Percentiles rank a stretch among this genome's conserved stretches.
phyloP scores from a whole-genome alignment of 1,139 yeast species.

The Cylindricascospora bacillispora region DNA sequence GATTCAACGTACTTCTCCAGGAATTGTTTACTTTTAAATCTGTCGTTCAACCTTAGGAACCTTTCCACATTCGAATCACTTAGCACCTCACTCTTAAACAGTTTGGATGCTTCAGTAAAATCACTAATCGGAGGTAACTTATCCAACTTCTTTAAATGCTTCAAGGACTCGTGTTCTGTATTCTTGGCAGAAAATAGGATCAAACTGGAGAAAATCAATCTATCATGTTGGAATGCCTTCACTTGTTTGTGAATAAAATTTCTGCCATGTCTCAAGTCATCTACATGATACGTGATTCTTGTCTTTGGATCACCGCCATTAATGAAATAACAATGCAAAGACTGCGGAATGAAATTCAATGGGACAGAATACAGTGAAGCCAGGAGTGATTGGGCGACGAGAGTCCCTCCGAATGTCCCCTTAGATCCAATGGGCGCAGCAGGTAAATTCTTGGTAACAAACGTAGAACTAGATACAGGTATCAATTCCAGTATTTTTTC shows the following conservation, averaged over 20 bases:
- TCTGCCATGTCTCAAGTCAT: constrained; percentile 44
- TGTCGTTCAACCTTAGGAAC: constrained; percentile 15
- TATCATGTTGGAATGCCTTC: constrained; percentile 40
- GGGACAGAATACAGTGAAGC: constrained; percentile 46
- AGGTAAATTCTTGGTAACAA: constrained; percentile 14
- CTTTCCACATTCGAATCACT: constrained; percentile 6
- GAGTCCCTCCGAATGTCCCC: constrained; percentile 72
- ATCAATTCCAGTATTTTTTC: constrained; percentile 11
- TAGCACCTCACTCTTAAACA: constrained; percentile 23
- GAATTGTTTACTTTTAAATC: constrained; percentile 5
- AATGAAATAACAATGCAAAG: constrained; percentile 41
- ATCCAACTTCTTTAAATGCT: constrained; percentile 15
- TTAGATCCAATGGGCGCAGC: constrained; percentile 42
- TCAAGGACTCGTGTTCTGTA: constrained; percentile 9
- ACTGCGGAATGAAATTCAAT: constrained; percentile 33
- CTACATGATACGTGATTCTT: constrained; percentile 49
- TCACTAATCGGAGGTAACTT: constrained; percentile 9
- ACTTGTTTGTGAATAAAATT: constrained; percentile 50
- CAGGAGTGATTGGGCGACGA: constrained; percentile 57
- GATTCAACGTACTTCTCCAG: constrained; percentile 12
- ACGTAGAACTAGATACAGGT: constrained; percentile 10
- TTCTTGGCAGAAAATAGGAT: constrained; percentile 30
- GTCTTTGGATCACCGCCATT: constrained; percentile 36
- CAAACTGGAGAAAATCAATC: constrained; percentile 39
- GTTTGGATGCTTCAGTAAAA: constrained; percentile 23